Evolutionary conservation across 129 eudicot genomes (phyloP).

Genomic region (Scalesia atractyloides): DNA sequence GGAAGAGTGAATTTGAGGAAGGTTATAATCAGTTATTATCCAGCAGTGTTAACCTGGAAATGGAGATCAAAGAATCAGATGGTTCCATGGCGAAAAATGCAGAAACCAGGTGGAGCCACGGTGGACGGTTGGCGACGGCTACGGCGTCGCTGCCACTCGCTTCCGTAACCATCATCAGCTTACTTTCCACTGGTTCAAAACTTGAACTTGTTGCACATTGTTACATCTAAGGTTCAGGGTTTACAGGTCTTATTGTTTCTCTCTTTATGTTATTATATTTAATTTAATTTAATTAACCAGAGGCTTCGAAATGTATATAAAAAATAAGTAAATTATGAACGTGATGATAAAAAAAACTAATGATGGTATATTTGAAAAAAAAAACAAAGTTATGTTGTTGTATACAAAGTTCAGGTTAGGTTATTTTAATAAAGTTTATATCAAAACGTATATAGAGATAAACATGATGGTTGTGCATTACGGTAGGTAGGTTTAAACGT

Average conservation of each 20-base stretch:
- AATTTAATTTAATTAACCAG: too few relatives aligned
- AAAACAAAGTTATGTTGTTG: too few relatives aligned
- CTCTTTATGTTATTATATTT: too few relatives aligned
- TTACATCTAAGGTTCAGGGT: slow-evolving; percentile 1
- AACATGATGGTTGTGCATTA: too few relatives aligned
- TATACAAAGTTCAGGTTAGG: too few relatives aligned
- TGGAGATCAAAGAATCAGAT: slow-evolving; percentile 55
- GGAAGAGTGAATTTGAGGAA: background rate
- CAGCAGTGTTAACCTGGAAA: slow-evolving; percentile 48
- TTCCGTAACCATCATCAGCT: slow-evolving; percentile 19
- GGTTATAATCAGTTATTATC: background rate
- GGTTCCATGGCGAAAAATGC: slow-evolving; percentile 94
- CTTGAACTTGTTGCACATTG: background rate
- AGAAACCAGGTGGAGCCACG: slow-evolving; percentile 53
- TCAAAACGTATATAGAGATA: too few relatives aligned
- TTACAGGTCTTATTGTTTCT: background rate
- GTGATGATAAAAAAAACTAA: too few relatives aligned
- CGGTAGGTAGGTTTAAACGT: too few relatives aligned
- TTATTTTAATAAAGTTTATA: too few relatives aligned
- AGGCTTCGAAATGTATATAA: too few relatives aligned
- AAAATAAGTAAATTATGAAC: too few relatives aligned
- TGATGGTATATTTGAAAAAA: too few relatives aligned
- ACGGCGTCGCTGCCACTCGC: slow-evolving; percentile 31
- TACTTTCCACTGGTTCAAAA: slow-evolving; percentile 5
- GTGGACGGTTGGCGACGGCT: slow-evolving; percentile 33